Percentiles rank a stretch among this genome's conserved stretches.
Evolutionary conservation across 2,329 filamentous ascomycete species (phyloP).

Genomic region (Colletotrichum noveboracense): DNA sequence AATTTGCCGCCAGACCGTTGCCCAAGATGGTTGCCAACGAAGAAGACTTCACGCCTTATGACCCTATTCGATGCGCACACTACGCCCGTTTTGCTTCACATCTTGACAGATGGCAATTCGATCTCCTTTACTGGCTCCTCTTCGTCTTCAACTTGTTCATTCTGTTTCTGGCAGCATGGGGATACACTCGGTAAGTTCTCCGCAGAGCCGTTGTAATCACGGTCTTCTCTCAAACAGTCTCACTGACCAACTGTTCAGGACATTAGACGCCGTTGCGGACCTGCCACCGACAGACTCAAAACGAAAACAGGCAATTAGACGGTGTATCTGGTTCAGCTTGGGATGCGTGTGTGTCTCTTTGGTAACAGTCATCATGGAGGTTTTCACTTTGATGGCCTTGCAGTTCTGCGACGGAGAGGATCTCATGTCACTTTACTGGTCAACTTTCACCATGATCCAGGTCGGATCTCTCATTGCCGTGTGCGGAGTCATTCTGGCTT

Average conservation of each 20-base stretch:
- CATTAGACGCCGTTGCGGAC: conserved; percentile 40
- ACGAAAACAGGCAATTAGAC: conserved; percentile 40
- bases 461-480: conserved; percentile 64
- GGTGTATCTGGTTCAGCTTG: conserved; percentile 48
- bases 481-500: conserved; percentile 58
- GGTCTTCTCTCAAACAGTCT: background rate
- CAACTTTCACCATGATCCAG: conserved; percentile 66
- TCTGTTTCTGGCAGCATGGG: conserved; percentile 48
- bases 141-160: conserved; percentile 49
- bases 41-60: conserved; percentile 10
- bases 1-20: background rate
- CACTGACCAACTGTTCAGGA: conserved; percentile 23
- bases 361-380: conserved; percentile 56
- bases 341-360: conserved; percentile 50
- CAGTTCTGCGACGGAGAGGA: conserved; percentile 67
- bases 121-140: conserved; percentile 51
- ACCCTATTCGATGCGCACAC: conserved; percentile 34
- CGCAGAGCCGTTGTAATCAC: background rate
- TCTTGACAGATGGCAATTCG: conserved; percentile 46
- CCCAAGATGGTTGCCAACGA: conserved; percentile 8
- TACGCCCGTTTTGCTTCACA: conserved; percentile 51
- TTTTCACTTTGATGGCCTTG: conserved; percentile 56
- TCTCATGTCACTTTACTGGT: conserved; percentile 65
- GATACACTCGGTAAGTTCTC: conserved; percentile 41
- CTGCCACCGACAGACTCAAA: conserved; percentile 35